A percentile compares a stretch with the other conserved stretches of the same genome.
phyloP scores from a whole-genome alignment of 2,329 filamentous ascomycete genomes.

The Trichophyton verrucosum region DNA sequence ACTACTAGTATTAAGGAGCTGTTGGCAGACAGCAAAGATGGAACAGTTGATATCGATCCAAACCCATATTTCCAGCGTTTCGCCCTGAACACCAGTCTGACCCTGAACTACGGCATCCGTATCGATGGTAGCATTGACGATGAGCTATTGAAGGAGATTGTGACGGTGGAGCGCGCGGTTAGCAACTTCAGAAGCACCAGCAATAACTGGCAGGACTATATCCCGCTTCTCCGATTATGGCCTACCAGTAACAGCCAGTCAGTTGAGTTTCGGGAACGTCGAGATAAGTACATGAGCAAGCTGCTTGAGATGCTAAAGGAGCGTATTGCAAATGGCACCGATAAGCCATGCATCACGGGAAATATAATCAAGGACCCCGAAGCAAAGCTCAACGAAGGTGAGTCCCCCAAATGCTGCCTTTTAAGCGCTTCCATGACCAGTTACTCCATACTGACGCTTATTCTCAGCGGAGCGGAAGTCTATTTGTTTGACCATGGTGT shows the following conservation, averaged over 20 bases:
- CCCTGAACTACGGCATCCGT: slow-evolving; percentile 66
- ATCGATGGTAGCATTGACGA: slow-evolving; percentile 60
- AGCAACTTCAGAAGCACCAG: slow-evolving; percentile 66
- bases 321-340: slow-evolving; percentile 49
- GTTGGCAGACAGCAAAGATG: slow-evolving; percentile 50
- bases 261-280: slow-evolving; percentile 51
- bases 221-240: slow-evolving; percentile 58
- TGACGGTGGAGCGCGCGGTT: slow-evolving; percentile 61
- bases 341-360: slow-evolving; percentile 56
- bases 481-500: slow-evolving; percentile 72
- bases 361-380: slow-evolving; percentile 60
- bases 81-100: slow-evolving; percentile 64
- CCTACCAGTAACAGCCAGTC: slow-evolving; percentile 52
- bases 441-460: slow-evolving; percentile 28
- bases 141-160: slow-evolving; percentile 58
- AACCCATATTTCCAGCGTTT: slow-evolving; percentile 62
- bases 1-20: slow-evolving; percentile 61
- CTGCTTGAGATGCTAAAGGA: slow-evolving; percentile 50
- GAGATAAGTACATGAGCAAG: slow-evolving; percentile 53
- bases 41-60: slow-evolving; percentile 54
- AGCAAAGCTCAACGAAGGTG: slow-evolving; percentile 55
- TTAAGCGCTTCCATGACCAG: slow-evolving; percentile 12
- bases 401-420: slow-evolving; percentile 11
- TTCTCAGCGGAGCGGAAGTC: slow-evolving; percentile 59
- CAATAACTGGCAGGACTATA: slow-evolving; percentile 76